A percentile compares a stretch with the other conserved stretches of the same genome.
Evolutionary conservation across 495 filamentous ascomycete species (phyloP).

Genomic region (Lasiosphaeris hirsuta): DNA sequence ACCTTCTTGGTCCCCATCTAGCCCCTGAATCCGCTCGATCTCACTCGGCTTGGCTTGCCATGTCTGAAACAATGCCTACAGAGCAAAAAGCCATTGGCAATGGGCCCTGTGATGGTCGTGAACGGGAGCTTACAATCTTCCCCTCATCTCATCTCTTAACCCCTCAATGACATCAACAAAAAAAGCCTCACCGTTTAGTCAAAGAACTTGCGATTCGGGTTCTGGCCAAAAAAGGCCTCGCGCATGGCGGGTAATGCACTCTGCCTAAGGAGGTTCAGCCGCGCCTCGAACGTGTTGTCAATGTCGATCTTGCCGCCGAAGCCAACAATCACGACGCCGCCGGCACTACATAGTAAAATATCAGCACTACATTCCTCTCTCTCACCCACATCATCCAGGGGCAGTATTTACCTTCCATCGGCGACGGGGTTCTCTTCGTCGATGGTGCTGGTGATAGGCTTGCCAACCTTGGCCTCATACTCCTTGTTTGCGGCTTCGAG

Average conservation of each 20-base stretch:
- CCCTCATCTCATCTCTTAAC: neutral
- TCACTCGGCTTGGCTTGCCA: neutral
- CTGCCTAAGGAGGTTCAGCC: constrained; percentile 76
- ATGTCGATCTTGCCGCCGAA: constrained; percentile 93
- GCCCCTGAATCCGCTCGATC: neutral
- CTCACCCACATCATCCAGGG: neutral
- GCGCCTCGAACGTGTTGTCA: constrained; percentile 95
- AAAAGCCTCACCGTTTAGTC: constrained; percentile 56
- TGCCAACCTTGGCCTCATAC: constrained; percentile 72
- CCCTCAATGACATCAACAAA: neutral
- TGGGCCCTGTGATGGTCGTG: neutral
- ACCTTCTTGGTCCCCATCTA: constrained; percentile 2
- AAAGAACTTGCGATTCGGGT: constrained; percentile 88
- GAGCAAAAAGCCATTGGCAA: neutral
- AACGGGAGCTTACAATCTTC: neutral
- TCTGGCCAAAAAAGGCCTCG: constrained; percentile 82
- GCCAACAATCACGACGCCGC: constrained; percentile 77
- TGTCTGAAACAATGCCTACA: constrained; percentile 8
- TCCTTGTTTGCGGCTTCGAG: constrained; percentile 69
- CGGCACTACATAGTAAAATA: constrained; percentile 54
- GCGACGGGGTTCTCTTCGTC: constrained; percentile 78
- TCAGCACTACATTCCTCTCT: neutral
- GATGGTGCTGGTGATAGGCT: constrained; percentile 57
- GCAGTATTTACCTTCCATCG: constrained; percentile 72
- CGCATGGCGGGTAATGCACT: constrained; percentile 83